Evolutionary conservation across 257 asterid species (phyloP).

Genomic region (Cruciata laevipes): DNA sequence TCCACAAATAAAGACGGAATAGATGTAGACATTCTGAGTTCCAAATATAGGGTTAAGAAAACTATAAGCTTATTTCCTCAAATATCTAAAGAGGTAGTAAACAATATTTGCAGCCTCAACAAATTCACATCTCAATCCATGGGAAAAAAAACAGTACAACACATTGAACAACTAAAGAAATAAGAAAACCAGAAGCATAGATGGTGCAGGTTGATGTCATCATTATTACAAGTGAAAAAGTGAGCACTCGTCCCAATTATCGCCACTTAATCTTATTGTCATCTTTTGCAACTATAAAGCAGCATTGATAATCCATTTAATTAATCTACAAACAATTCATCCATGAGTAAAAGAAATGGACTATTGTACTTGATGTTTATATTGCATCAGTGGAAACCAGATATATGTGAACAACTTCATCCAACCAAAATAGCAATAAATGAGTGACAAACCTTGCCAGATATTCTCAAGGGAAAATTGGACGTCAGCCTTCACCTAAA

Average conservation of each 20-base stretch:
- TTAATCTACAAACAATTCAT: neutral
- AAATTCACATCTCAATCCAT: neutral
- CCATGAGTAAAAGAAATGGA: neutral
- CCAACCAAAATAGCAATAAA: neutral
- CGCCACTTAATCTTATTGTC: neutral
- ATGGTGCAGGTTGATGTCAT: neutral
- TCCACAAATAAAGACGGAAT: neutral
- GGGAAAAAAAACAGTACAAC: neutral
- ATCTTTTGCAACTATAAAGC: neutral
- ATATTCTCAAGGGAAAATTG: neutral
- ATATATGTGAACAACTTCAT: neutral
- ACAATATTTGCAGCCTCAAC: neutral
- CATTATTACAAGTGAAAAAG: neutral
- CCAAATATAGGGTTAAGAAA: neutral
- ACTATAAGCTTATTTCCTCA: neutral
- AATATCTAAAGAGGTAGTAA: neutral
- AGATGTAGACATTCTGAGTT: neutral
- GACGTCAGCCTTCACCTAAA: neutral
- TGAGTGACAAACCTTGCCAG: neutral
- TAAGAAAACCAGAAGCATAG: neutral
- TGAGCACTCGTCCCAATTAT: neutral
- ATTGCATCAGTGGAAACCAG: neutral
- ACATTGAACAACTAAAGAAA: neutral
- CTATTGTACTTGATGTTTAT: neutral
- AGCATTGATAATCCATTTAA: neutral